Evolutionary conservation across 805 yeast species (phyloP).

Genomic region (Wickerhamomyces bovis): DNA sequence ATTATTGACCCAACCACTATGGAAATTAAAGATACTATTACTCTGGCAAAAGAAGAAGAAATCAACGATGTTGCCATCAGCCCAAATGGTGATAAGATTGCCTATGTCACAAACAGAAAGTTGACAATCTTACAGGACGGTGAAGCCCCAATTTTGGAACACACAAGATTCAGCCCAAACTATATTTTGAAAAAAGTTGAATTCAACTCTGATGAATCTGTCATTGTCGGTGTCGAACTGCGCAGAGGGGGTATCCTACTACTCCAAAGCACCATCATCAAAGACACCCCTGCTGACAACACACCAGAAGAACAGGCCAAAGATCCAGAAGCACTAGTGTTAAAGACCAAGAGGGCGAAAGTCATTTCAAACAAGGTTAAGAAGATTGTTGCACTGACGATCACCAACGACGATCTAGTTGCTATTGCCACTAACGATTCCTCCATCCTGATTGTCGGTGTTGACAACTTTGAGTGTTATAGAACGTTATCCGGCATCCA

Average conservation of each 20-base stretch:
- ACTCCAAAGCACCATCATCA: slow-evolving; percentile 20
- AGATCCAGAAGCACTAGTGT: background rate
- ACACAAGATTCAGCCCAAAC: slow-evolving; percentile 17
- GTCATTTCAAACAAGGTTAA: slow-evolving; percentile 42
- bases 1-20: slow-evolving; percentile 53
- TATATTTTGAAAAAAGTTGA: slow-evolving; percentile 35
- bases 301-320: background rate
- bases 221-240: slow-evolving; percentile 40
- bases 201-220: slow-evolving; percentile 29
- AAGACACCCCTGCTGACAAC: slow-evolving; percentile 1
- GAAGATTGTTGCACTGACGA: slow-evolving; percentile 51
- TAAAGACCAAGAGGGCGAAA: slow-evolving; percentile 32
- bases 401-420: slow-evolving; percentile 28
- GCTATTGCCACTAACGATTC: slow-evolving; percentile 51
- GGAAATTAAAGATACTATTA: slow-evolving; percentile 45
- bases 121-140: slow-evolving; percentile 25
- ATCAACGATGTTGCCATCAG: slow-evolving; percentile 63
- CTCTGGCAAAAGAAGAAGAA: slow-evolving; percentile 40
- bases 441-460: slow-evolving; percentile 52
- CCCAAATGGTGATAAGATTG: slow-evolving; percentile 58
- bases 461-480: slow-evolving; percentile 44
- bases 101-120: slow-evolving; percentile 52
- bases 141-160: slow-evolving; percentile 8
- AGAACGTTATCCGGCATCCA: slow-evolving; percentile 61
- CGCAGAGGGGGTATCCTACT: slow-evolving; percentile 36